These are phyloP conservation scores for Mycena kentingensis DNA, from an alignment of 768 basidiomycete species.

Conservation along the genomic window DNA sequence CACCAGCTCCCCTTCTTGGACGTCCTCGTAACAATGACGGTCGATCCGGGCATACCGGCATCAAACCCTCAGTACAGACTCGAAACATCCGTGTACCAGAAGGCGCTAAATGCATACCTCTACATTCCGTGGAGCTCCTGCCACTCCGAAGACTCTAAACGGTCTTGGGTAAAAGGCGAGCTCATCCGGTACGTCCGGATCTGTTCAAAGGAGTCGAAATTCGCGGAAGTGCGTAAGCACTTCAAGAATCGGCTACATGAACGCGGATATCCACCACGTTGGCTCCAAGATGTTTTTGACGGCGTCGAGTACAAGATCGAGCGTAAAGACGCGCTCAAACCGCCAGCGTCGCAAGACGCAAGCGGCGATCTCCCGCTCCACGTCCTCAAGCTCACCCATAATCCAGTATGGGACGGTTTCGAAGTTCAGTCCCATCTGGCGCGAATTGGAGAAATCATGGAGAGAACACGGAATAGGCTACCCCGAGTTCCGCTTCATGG, in stretches of 20 bases:
- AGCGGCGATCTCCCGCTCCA: neutral
- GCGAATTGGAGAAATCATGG: conserved; percentile 3
- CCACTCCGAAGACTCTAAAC: conserved; percentile 6
- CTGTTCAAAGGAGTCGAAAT: conserved; percentile 9
- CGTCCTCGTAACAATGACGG: conserved; percentile 9
- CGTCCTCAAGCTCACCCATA: conserved; percentile 19
- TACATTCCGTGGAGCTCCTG: conserved; percentile 18
- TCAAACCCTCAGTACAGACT: neutral
- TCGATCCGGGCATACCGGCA: neutral
- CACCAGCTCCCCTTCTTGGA: conserved; percentile 22
- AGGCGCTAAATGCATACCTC: conserved; percentile 18
- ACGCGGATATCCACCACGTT: conserved; percentile 13
- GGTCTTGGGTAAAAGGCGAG: too few relatives aligned
- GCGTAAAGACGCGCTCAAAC: conserved; percentile 3
- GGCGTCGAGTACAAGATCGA: too few relatives aligned
- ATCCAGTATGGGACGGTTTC: conserved; percentile 8
- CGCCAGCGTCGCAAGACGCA: neutral
- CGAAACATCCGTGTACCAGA: conserved; percentile 12
- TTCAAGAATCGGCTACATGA: conserved; percentile 1
- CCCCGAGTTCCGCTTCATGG: too few relatives aligned
- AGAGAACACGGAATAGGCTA: neutral
- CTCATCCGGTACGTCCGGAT: too few relatives aligned
- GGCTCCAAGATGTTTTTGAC: conserved; percentile 10
- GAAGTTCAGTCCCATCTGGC: conserved; percentile 5
- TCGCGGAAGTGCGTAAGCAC: neutral